A percentile compares a stretch with the other conserved stretches of the same genome.
Conservation (phyloP, 2,329 filamentous ascomycete genomes). For the Nannizziopsis barbatae region DNA sequence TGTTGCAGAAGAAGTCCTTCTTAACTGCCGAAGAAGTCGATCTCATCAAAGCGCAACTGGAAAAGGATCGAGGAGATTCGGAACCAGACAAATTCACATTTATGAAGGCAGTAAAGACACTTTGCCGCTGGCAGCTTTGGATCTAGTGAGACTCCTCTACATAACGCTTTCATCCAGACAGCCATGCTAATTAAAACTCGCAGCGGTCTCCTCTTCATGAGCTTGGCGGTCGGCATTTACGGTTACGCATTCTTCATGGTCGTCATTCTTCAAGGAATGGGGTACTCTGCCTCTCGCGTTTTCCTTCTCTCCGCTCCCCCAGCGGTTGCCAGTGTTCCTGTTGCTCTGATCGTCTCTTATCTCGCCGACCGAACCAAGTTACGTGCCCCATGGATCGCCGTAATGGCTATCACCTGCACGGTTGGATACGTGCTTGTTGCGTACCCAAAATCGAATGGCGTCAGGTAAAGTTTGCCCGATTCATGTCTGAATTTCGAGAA, state of each 20-base stretch:
- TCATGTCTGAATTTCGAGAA: slow-evolving; percentile 29
- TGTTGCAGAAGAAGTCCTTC: slow-evolving; percentile 23
- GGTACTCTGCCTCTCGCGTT: slow-evolving; percentile 48
- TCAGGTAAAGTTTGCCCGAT: neutral
- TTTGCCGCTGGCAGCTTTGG: slow-evolving; percentile 11
- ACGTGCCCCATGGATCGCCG: slow-evolving; percentile 52
- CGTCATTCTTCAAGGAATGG: slow-evolving; percentile 37
- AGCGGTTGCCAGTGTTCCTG: slow-evolving; percentile 50
- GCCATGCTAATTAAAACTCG: neutral
- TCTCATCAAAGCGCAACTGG: slow-evolving; percentile 41
- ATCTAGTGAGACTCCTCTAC: slow-evolving; percentile 7
- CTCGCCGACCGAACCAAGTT: slow-evolving; percentile 52
- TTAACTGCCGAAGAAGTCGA: slow-evolving; percentile 32
- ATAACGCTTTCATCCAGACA: neutral
- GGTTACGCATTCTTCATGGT: slow-evolving; percentile 7
- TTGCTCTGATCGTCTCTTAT: slow-evolving; percentile 49
- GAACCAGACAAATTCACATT: slow-evolving; percentile 38
- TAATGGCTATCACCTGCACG: slow-evolving; percentile 53
- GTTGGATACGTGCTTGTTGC: slow-evolving; percentile 59
- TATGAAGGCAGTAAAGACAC: slow-evolving; percentile 25
- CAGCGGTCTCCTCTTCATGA: slow-evolving; percentile 11
- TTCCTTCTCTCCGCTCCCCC: slow-evolving; percentile 60
- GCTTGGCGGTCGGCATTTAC: slow-evolving; percentile 6
- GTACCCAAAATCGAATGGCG: slow-evolving; percentile 43
- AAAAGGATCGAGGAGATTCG: slow-evolving; percentile 43